phyloP scores from a whole-genome alignment of 78 protist species.

The Mantamonas sphyraenae region DNA sequence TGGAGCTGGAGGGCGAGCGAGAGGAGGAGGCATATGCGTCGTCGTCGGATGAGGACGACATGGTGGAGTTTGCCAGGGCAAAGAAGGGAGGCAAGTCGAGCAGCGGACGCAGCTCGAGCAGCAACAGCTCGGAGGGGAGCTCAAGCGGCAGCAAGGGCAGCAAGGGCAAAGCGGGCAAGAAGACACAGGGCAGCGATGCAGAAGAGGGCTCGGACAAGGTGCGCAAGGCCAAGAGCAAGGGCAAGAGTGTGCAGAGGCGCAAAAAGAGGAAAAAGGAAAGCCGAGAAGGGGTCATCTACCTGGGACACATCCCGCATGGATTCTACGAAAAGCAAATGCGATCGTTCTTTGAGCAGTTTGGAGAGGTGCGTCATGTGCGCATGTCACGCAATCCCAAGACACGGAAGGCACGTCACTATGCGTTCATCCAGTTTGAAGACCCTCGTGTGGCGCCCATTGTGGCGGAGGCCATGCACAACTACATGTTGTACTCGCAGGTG shows the following conservation, averaged over 20 bases:
- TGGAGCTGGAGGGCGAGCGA: no score
- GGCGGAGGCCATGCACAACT: conserved; percentile 63
- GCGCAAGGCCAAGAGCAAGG: no score
- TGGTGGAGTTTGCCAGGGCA: not conserved
- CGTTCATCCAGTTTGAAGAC: conserved; percentile 59
- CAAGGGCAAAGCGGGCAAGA: no score
- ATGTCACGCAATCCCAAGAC: conserved; percentile 44
- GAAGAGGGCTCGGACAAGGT: not conserved
- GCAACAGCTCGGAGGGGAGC: no score
- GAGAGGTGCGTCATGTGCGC: conserved; percentile 41
- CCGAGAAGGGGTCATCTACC: conserved; percentile 61
- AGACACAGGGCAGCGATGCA: not conserved
- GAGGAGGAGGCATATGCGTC: no score
- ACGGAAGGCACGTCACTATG: conserved; percentile 36
- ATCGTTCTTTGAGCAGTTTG: conserved; percentile 75
- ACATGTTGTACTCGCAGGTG: conserved; percentile 29
- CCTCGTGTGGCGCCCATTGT: conserved; percentile 60
- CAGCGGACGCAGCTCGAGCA: no score
- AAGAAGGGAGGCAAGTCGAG: no score
- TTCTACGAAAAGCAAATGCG: conserved; percentile 69
- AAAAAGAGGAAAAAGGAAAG: not conserved
- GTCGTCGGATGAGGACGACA: not conserved
- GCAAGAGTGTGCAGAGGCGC: not conserved
- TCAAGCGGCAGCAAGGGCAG: no score
- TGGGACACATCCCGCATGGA: conserved; percentile 76